Conservation (phyloP, 2,329 filamentous ascomycete species). For the Tolypocladium endophyticum region DNA sequence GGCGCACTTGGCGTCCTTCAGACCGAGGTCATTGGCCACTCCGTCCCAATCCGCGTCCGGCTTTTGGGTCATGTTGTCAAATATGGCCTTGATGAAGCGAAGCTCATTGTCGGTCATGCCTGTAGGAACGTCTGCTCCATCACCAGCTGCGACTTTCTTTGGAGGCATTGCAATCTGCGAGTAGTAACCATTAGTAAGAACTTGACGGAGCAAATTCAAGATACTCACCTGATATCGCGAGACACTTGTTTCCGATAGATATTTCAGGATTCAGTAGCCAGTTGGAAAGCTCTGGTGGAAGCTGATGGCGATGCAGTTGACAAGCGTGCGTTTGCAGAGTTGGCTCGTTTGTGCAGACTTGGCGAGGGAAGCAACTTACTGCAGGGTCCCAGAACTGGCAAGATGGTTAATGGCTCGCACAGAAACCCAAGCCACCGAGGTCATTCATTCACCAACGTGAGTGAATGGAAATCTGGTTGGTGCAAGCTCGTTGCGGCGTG, state of each 20-base stretch:
- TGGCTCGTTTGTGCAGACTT: neutral
- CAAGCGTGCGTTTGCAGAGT: neutral
- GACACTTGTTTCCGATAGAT: neutral
- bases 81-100: conserved; percentile 29
- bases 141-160: conserved; percentile 15
- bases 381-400: neutral
- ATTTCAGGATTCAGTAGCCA: neutral
- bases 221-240: neutral
- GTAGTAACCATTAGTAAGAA: neutral
- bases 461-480: neutral
- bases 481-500: neutral
- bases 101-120: conserved; percentile 24
- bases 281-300: neutral
- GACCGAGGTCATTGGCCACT: conserved; percentile 22
- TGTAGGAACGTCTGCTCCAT: conserved; percentile 8
- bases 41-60: conserved; percentile 29
- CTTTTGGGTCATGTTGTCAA: conserved; percentile 29
- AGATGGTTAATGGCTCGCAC: neutral
- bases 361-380: no score
- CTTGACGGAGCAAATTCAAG: neutral
- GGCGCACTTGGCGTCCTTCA: conserved; percentile 31
- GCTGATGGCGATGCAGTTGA: neutral
- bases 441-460: neutral
- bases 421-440: neutral
- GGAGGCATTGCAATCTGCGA: conserved; percentile 16